A percentile compares a stretch with the other conserved stretches of the same genome.
These are phyloP conservation scores for Phyllosticta citribraziliensis DNA, from an alignment of 2,329 filamentous ascomycete species.

Conservation along the genomic window DNA sequence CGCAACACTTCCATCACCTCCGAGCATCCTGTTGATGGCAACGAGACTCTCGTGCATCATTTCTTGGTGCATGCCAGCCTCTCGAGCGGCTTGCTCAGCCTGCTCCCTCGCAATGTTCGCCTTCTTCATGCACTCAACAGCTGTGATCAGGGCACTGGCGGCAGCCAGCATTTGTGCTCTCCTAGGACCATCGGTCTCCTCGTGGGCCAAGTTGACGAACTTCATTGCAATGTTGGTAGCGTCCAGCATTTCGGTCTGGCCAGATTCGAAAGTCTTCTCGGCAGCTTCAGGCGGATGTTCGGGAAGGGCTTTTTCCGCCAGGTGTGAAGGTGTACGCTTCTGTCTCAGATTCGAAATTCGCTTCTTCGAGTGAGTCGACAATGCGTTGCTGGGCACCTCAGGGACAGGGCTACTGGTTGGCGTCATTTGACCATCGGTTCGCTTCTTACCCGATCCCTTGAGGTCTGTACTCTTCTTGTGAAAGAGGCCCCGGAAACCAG, in stretches of 20 bases:
- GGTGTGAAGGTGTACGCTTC: background rate
- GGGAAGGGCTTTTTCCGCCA: constrained; percentile 14
- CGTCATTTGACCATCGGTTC: background rate
- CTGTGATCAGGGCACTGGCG: constrained; percentile 10
- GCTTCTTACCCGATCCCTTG: constrained; percentile 1
- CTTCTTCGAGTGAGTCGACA: background rate
- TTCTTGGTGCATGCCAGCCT: constrained; percentile 16
- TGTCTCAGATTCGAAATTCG: background rate
- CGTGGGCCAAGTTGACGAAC: background rate
- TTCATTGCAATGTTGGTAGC: background rate
- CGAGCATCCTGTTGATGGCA: constrained; percentile 3
- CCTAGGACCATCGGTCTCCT: background rate
- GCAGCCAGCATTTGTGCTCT: constrained; percentile 1
- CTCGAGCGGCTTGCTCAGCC: constrained; percentile 16
- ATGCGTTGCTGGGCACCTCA: background rate
- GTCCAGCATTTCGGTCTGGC: background rate
- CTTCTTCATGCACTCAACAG: constrained; percentile 15
- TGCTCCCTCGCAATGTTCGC: constrained; percentile 15
- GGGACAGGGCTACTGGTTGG: background rate
- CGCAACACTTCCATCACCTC: background rate
- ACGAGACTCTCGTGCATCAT: constrained; percentile 6
- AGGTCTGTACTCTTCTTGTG: constrained; percentile 1
- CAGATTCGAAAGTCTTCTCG: background rate
- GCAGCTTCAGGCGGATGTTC: constrained; percentile 1
- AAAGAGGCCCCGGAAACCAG: constrained; percentile 7